Evolutionary conservation across 441 rosid genomes (phyloP).

Genomic region (Pelargonium citronellum): DNA sequence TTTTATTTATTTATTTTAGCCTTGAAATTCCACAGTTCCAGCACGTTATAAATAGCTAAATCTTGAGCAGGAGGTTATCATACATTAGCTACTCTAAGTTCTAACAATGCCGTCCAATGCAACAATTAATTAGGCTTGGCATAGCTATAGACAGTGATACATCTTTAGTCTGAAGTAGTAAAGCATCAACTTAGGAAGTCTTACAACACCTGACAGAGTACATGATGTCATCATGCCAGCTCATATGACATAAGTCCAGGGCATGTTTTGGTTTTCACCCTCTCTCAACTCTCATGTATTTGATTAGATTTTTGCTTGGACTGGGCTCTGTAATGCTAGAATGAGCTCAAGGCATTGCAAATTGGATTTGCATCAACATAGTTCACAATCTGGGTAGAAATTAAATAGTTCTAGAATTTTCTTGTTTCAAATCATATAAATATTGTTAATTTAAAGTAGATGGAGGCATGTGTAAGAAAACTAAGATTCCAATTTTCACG

Average conservation of each 20-base stretch:
- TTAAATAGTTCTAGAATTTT: not conserved
- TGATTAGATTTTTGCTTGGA: not conserved
- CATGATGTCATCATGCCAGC: not conserved
- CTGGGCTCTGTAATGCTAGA: too few species aligned
- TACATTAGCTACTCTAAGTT: not conserved
- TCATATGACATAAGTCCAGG: not conserved
- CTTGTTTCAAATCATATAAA: not conserved
- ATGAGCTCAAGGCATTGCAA: not conserved
- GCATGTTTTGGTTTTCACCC: not conserved
- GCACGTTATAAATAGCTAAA: not conserved
- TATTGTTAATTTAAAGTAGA: not conserved
- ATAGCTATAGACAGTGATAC: not conserved
- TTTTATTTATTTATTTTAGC: not conserved
- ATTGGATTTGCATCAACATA: not conserved
- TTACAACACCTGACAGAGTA: not conserved
- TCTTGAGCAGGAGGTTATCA: not conserved
- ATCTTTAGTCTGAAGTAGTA: not conserved
- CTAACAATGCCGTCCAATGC: not conserved
- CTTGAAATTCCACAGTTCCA: not conserved
- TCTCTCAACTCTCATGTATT: not conserved
- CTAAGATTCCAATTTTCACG: too few species aligned
- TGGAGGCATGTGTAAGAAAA: too few species aligned
- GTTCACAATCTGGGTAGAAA: not conserved
- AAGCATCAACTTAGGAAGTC: not conserved
- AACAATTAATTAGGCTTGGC: too few species aligned